Evolutionary conservation across 2,329 filamentous ascomycete species (phyloP), one percentile per base, ranked within the genome.

Genomic region (Davidsoniella virescens): DNA sequence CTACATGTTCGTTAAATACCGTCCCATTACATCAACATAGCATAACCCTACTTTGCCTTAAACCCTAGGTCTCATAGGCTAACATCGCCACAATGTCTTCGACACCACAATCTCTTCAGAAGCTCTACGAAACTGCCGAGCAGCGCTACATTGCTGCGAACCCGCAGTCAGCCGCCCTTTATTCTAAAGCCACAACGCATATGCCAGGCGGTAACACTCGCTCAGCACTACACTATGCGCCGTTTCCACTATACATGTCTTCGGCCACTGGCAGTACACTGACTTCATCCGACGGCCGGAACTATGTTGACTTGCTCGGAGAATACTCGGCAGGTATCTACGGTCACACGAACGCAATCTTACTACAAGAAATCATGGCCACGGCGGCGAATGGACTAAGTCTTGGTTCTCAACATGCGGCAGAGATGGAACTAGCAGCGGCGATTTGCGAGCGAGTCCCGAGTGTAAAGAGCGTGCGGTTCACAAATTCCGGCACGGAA

Each of bases 401-500:
- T 52, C 65, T 77, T 14, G 75, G 79, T 4, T 70, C 66, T 0
- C 70, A 72, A 1, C 75, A 69, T 33, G 55, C 59, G 9, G 65
- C 72, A 45, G 78, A 83, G 60, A 62, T 65, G 7, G 56, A 65
- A 14, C 64, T 76, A 18, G 78, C 77, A 0, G 57, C 61, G 8
- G 58, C 69, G n/a, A 59, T 82, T n/a, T 71, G 68, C 51, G 56
- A 62, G 8, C 67, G 78, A 3, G 80, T 82, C 55, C 36, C 50
- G 9, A 57, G 60, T 0, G 62, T 81, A 4, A 75, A 78, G 5
- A 65, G 68, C 10, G 62, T 81, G 3, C 68, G 79, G 1, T 81
- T 82, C 60, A 70, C 73, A 40, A 82, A 82, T 60, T 79, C 75
- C 0, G 79, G 79, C 2, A 83, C 79, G 0, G 79, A 82, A 59